Conservation (phyloP, 225 moss, liverwort and hornwort genomes). For the Neckera pumila region DNA sequence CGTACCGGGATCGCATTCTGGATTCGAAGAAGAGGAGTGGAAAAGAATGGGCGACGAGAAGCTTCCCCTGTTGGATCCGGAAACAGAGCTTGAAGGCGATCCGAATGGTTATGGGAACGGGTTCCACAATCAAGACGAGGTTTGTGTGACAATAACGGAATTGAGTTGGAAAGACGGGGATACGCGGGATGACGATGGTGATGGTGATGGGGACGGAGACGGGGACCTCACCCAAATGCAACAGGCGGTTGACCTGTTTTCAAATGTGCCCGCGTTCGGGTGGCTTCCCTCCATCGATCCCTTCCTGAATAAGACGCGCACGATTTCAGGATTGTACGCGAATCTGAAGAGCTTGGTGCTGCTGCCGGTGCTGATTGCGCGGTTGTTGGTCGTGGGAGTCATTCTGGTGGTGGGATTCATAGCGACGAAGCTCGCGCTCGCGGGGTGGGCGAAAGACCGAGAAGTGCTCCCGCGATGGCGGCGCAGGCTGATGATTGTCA, state of each 20-base stretch:
- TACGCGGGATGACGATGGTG: neutral
- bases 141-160: neutral
- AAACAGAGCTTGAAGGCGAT: neutral
- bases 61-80: neutral
- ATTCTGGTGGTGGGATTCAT: constrained; percentile 59
- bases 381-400: constrained; percentile 29
- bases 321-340: constrained; percentile 57
- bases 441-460: constrained; percentile 33
- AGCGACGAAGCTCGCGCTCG: constrained; percentile 43
- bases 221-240: constrained; percentile 7
- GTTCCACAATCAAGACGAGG: neutral
- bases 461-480: constrained; percentile 64
- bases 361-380: constrained; percentile 54
- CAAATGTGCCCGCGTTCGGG: constrained; percentile 29
- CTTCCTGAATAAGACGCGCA: constrained; percentile 53
- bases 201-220: neutral
- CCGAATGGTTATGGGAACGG: constrained; percentile 1
- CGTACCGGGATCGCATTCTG: neutral
- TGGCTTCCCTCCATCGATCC: constrained; percentile 59
- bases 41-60: constrained; percentile 8
- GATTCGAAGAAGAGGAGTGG: neutral
- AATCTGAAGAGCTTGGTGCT: constrained; percentile 45
- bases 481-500: constrained; percentile 50
- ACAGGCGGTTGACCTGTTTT: constrained; percentile 39
- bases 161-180: neutral